phyloP scores from a whole-genome alignment of 139 green algal genomes.

The Mychonastes homosphaera region DNA sequence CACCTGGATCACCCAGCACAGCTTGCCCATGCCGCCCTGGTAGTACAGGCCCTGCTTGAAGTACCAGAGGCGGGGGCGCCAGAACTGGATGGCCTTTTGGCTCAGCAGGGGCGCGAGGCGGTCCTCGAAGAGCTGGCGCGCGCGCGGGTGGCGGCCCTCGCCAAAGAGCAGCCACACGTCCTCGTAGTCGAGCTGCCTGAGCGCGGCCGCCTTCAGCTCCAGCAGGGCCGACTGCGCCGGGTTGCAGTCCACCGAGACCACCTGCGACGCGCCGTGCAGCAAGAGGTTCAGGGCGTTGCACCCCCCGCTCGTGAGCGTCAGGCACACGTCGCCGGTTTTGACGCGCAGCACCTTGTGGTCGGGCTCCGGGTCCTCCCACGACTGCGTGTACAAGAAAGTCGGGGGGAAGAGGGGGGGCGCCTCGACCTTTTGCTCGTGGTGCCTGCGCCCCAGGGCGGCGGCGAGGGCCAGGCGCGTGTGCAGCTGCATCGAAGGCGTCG shows the following conservation, averaged over 20 bases:
- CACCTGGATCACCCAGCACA: slow-evolving; percentile 58
- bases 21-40: slow-evolving; percentile 89
- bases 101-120: slow-evolving; percentile 84
- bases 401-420: slow-evolving; percentile 81
- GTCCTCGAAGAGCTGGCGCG: slow-evolving; percentile 71
- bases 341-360: slow-evolving; percentile 86
- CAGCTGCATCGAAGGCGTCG: neutral
- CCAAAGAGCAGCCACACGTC: slow-evolving; percentile 73
- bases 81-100: slow-evolving; percentile 80
- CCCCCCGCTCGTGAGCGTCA: slow-evolving; percentile 94
- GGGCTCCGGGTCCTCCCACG: slow-evolving; percentile 91
- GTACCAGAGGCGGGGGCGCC: slow-evolving; percentile 73
- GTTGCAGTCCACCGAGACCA: slow-evolving; percentile 96
- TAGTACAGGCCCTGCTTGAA: slow-evolving; percentile 93
- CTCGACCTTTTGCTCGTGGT: slow-evolving; percentile 60
- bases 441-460: no score
- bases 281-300: slow-evolving; percentile 96
- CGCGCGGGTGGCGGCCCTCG: slow-evolving; percentile 56
- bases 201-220: slow-evolving; percentile 84
- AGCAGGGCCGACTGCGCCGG: slow-evolving; percentile 77
- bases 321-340: slow-evolving; percentile 64
- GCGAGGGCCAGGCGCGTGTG: neutral
- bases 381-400: slow-evolving; percentile 98
- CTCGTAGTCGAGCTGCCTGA: slow-evolving; percentile 78
- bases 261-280: slow-evolving; percentile 69